These are phyloP conservation scores for Paracorniculantispora psalliotae DNA, from an alignment of 2,329 filamentous ascomycete genomes.

Conservation along the genomic window DNA sequence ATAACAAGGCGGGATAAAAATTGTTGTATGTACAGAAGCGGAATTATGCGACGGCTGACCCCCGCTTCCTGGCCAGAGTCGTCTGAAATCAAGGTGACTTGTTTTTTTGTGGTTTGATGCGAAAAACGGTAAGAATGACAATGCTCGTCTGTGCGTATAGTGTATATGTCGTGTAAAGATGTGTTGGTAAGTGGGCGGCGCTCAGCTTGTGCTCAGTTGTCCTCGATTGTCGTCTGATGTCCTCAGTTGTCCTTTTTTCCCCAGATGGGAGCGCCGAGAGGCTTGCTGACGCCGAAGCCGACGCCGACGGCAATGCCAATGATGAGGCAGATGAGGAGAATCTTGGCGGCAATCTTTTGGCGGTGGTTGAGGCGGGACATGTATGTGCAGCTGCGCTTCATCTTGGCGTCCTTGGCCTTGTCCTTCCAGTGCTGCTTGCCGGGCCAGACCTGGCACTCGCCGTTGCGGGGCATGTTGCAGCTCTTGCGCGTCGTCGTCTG, in stretches of 20 bases:
- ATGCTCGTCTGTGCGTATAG: not conserved
- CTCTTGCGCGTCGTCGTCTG: slow-evolving; percentile 27
- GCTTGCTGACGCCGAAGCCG: slow-evolving; percentile 57
- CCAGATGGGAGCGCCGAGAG: slow-evolving; percentile 56
- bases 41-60: slow-evolving; percentile 9
- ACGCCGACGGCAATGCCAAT: slow-evolving; percentile 51
- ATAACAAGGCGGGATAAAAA: not conserved
- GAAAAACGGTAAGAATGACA: not conserved
- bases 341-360: slow-evolving; percentile 49
- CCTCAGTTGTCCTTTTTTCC: slow-evolving; percentile 27
- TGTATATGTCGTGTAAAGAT: not conserved
- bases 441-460: slow-evolving; percentile 55
- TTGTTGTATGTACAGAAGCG: slow-evolving; percentile 12
- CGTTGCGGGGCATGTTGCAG: slow-evolving; percentile 27
- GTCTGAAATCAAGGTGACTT: not conserved
- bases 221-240: too few relatives aligned
- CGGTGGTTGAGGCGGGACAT: slow-evolving; percentile 50
- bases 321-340: slow-evolving; percentile 48
- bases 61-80: slow-evolving; percentile 10
- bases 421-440: slow-evolving; percentile 55
- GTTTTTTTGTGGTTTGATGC: not conserved
- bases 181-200: too few relatives aligned
- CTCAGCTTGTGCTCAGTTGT: too few relatives aligned
- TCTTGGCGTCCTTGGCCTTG: slow-evolving; percentile 53
- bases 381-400: slow-evolving; percentile 46